phyloP scores from a whole-genome alignment of 2,329 filamentous ascomycete species.

The Grosmannia clavigera region DNA sequence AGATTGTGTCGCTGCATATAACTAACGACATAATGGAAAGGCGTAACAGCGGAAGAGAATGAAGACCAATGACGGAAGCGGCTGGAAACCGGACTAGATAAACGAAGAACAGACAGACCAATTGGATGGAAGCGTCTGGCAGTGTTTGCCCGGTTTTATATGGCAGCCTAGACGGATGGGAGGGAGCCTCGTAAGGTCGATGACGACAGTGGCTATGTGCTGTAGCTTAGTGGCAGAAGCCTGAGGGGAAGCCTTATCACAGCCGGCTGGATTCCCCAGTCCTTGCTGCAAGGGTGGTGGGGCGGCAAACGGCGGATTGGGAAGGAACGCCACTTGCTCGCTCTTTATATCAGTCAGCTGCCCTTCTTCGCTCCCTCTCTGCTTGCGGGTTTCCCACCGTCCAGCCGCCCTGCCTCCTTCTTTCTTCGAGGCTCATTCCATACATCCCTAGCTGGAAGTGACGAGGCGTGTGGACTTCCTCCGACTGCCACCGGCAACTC shows the following conservation, averaged over 20 bases:
- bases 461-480: neutral
- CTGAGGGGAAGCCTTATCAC: neutral
- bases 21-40: neutral
- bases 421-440: neutral
- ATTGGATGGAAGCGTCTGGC: neutral
- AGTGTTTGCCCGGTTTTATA: neutral
- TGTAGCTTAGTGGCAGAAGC: neutral
- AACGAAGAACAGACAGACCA: neutral
- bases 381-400: neutral
- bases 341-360: neutral
- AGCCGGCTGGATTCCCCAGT: neutral
- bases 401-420: neutral
- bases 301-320: neutral
- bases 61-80: neutral
- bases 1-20: neutral
- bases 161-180: neutral
- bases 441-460: neutral
- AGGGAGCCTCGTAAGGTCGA: slow-evolving; percentile 4
- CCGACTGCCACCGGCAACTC: neutral
- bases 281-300: neutral
- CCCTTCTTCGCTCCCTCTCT: neutral
- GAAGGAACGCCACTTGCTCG: neutral
- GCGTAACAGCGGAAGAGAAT: neutral
- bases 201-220: slow-evolving; percentile 5
- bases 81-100: neutral